Evolutionary conservation across 805 yeast genomes (phyloP).

Genomic region (Limtongia smithiae): DNA sequence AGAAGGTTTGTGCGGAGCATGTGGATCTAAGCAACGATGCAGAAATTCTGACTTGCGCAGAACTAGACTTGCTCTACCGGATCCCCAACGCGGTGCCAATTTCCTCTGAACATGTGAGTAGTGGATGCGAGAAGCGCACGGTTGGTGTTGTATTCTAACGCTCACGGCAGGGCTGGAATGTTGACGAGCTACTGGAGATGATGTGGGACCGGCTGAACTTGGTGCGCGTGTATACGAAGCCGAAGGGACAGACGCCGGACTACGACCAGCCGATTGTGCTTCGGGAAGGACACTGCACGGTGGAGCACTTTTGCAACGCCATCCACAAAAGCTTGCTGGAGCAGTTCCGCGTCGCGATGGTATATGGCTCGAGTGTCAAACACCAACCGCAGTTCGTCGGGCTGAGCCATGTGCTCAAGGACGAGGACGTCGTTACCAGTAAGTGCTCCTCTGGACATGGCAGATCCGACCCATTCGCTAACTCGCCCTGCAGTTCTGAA

Average conservation of each 20-base stretch:
- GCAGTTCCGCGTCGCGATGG: constrained; percentile 89
- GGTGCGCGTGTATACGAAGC: constrained; percentile 95
- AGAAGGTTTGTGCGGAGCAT: too few species aligned
- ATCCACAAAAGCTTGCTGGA: constrained; percentile 93
- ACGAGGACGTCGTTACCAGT: constrained; percentile 91
- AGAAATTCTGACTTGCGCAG: constrained; percentile 38
- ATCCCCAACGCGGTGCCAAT: constrained; percentile 98
- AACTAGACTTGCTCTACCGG: constrained; percentile 80
- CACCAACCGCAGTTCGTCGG: constrained; percentile 98
- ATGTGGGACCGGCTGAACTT: constrained; percentile 93
- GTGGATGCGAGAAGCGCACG: too few species aligned
- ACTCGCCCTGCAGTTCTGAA: constrained; percentile 6
- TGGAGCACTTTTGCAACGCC: constrained; percentile 93
- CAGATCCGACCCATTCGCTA: background rate
- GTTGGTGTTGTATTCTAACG: too few species aligned
- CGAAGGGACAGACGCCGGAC: constrained; percentile 92
- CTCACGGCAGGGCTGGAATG: constrained; percentile 82
- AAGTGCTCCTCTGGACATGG: background rate
- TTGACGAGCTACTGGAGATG: constrained; percentile 86
- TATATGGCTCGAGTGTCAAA: constrained; percentile 88
- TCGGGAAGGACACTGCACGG: constrained; percentile 74
- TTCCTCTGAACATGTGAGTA: constrained; percentile 65
- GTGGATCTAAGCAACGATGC: background rate
- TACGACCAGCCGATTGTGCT: constrained; percentile 92
- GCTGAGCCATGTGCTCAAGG: constrained; percentile 73